phyloP scores from a whole-genome alignment of 306 rosid genomes.

The Prunus mira region DNA sequence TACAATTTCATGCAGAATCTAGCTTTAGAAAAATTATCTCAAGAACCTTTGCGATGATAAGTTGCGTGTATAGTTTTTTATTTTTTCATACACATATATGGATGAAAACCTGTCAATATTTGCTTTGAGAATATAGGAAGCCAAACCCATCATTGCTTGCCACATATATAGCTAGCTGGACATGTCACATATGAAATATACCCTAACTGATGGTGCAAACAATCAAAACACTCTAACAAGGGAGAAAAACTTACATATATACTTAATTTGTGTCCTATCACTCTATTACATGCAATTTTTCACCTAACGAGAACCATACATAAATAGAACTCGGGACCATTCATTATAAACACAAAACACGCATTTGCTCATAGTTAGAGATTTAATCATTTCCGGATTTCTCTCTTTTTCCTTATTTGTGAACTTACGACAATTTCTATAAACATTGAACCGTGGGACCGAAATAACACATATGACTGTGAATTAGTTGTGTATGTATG shows the following conservation, averaged over 20 bases:
- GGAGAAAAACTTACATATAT: background rate
- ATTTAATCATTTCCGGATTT: background rate
- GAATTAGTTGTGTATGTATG: background rate
- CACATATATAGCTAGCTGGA: background rate
- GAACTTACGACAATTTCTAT: background rate
- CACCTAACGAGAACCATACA: too few relatives aligned
- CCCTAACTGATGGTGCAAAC: conserved; percentile 17
- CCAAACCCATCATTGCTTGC: conserved; percentile 25
- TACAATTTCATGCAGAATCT: conserved; percentile 1
- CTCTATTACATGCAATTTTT: too few relatives aligned
- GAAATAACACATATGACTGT: background rate
- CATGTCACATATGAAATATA: background rate
- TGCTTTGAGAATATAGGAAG: conserved; percentile 20
- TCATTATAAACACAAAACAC: too few relatives aligned
- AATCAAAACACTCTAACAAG: background rate
- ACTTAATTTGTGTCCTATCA: too few relatives aligned
- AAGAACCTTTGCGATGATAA: conserved; percentile 15
- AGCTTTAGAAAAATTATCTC: background rate
- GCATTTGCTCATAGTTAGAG: too few relatives aligned
- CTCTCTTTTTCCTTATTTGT: background rate
- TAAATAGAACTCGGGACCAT: too few relatives aligned
- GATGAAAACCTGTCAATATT: background rate
- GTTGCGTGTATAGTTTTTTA: conserved; percentile 8
- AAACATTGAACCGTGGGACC: background rate
- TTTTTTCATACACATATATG: conserved; percentile 10